phyloP scores from a whole-genome alignment of 2,329 filamentous ascomycete genomes.

The Fusarium sterilihyphosum region DNA sequence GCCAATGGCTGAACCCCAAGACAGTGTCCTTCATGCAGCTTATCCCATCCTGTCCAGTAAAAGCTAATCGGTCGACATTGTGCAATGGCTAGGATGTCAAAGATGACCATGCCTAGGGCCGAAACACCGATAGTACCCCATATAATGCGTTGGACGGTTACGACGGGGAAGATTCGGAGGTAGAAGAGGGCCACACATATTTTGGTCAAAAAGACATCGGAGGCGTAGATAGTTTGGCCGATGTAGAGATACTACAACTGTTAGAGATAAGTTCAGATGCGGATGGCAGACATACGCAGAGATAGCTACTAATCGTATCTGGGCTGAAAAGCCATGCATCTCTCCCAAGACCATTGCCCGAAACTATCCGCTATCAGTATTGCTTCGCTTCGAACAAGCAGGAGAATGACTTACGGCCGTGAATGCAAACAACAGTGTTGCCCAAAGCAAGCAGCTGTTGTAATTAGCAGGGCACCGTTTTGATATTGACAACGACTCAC shows the following conservation, averaged over 20 bases:
- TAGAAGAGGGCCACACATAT: constrained; percentile 17
- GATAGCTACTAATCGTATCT: neutral
- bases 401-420: neutral
- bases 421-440: neutral
- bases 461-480: fast-evolving
- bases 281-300: neutral
- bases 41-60: constrained; percentile 20
- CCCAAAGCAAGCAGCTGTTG: neutral
- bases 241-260: neutral
- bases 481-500: fast-evolving
- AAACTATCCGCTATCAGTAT: neutral
- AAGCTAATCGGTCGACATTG: constrained; percentile 15
- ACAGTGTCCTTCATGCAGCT: neutral
- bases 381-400: fast-evolving
- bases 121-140: constrained; percentile 8
- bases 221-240: constrained; percentile 9
- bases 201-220: neutral
- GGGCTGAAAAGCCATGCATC: constrained; percentile 10
- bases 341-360: neutral
- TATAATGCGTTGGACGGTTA: neutral
- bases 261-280: neutral
- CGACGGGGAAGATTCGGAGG: constrained; percentile 20
- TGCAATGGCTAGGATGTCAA: neutral
- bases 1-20: constrained; percentile 11
- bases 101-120: neutral